phyloP scores from a whole-genome alignment of 257 asterid genomes.

The Scutellaria barbata region DNA sequence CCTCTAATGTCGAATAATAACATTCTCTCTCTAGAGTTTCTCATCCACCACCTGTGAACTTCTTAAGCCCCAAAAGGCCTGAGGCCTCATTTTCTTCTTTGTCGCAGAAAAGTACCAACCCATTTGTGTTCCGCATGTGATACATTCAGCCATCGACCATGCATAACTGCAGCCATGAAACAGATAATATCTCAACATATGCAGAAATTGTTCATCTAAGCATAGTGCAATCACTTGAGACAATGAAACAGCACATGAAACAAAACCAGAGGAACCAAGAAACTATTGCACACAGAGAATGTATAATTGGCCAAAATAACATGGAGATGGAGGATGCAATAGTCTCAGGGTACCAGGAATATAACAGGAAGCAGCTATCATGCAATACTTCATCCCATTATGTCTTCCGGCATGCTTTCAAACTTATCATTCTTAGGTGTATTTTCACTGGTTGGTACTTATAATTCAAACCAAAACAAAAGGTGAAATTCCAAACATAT shows the following conservation, averaged over 20 bases:
- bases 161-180: constrained; percentile 66
- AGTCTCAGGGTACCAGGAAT: neutral
- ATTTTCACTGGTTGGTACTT: neutral
- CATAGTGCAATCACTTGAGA: constrained; percentile 12
- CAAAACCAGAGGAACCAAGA: constrained; percentile 10
- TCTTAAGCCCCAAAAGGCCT: constrained; percentile 90
- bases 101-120: constrained; percentile 92
- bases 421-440: neutral
- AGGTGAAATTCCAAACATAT: neutral
- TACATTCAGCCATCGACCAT: constrained; percentile 87
- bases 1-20: neutral
- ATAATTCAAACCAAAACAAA: neutral
- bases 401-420: constrained; percentile 4
- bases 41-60: constrained; percentile 83
- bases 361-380: neutral
- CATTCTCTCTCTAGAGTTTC: constrained; percentile 37
- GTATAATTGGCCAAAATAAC: neutral
- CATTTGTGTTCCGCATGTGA: constrained; percentile 72
- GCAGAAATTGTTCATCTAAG: constrained; percentile 23
- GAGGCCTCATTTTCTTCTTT: constrained; percentile 65
- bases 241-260: neutral
- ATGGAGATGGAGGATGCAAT: neutral
- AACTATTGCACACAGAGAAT: neutral
- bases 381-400: neutral
- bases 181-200: constrained; percentile 12